Percentiles rank a stretch among this genome's conserved stretches.
These are phyloP conservation scores for Scheffersomyces parashehatae DNA, from an alignment of 1,139 yeast species.

Conservation along the genomic window DNA sequence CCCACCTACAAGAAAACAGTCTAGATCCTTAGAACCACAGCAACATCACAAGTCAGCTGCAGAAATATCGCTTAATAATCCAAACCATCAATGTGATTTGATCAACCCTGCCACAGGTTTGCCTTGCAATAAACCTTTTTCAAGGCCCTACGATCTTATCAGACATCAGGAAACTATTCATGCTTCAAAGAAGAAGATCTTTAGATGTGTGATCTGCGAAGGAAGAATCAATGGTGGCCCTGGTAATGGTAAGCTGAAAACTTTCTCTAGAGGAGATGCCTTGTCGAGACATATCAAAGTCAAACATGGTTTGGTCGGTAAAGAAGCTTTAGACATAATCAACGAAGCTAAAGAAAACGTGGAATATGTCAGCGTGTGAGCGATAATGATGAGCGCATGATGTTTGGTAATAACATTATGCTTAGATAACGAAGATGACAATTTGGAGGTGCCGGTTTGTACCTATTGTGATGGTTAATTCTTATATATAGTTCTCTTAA, in stretches of 20 bases:
- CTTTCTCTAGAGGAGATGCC: constrained; percentile 52
- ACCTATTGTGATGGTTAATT: background rate
- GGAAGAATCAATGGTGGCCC: constrained; percentile 51
- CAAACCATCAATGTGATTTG: constrained; percentile 50
- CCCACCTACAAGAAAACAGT: no score
- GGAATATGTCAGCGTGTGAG: constrained; percentile 49
- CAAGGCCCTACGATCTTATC: constrained; percentile 50
- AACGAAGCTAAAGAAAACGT: constrained; percentile 77
- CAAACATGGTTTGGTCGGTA: constrained; percentile 48
- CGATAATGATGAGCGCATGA: no score
- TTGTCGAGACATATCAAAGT: constrained; percentile 51
- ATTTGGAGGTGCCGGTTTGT: background rate
- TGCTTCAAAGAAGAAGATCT: constrained; percentile 49
- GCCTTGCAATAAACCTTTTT: constrained; percentile 47
- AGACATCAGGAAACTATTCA: constrained; percentile 54
- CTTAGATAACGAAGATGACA: no score
- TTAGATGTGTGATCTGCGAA: constrained; percentile 52
- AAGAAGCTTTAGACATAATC: constrained; percentile 58
- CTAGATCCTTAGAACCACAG: no score
- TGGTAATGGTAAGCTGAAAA: constrained; percentile 59
- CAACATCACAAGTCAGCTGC: constrained; percentile 9
- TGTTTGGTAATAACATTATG: background rate
- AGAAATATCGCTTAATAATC: constrained; percentile 23
- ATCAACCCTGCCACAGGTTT: constrained; percentile 55
- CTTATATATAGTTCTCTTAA: background rate